Base-by-base conservation (phyloP, 306 rosid genomes). In the Aeschynomene evenia region DNA sequence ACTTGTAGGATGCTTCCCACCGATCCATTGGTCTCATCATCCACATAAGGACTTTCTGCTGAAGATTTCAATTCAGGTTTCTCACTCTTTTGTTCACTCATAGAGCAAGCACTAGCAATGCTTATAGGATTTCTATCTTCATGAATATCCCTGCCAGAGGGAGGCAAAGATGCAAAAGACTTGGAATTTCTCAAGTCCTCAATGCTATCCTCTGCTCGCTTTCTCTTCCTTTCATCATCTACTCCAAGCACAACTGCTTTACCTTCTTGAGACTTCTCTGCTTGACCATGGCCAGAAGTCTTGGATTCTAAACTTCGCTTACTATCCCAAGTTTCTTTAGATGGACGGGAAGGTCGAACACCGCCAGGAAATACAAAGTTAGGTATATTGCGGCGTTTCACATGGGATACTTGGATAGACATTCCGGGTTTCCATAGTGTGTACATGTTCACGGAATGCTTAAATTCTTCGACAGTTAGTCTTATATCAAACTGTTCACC, bases 301-400 rank as follows among this genome's bases (percentile, higher is more conserved):
- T 77, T 88, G 66, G 75, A 68, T 80, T 90, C 94, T 13, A 87
- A 82, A 64, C 75, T 72, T 34, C 63, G 89, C 72, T 73, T 88
- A 57, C 80, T 82, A 29, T 80, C 88, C 89, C 97, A 86, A 68
- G 92, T 84, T 58, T 75, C 77, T 68, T 85, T 88, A 42, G 95
- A 51, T n/a, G 85, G 81, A 14, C 86, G 76, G 22, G 79, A 62
- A 70, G 95, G 95, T 55, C 98, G 87, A 78, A 79, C 75, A 13
- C 92, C 91, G 50, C 85, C 89, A 28, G 97, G 89, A 68, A 88
- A 94, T 60, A 90, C 92, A 73, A 90, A 94, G 78, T 33, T 82
- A 4, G 97, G 98, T 67, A 90, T 84, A 66, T n/a, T 69, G 51
- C 79, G 84, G 46, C 96, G 91, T 65, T 84, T 93, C 60, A 93